Evolutionary conservation across 2,329 filamentous ascomycete species (phyloP), one percentile per base, ranked within the genome.

Genomic region (Trichoderma guizhouense): DNA sequence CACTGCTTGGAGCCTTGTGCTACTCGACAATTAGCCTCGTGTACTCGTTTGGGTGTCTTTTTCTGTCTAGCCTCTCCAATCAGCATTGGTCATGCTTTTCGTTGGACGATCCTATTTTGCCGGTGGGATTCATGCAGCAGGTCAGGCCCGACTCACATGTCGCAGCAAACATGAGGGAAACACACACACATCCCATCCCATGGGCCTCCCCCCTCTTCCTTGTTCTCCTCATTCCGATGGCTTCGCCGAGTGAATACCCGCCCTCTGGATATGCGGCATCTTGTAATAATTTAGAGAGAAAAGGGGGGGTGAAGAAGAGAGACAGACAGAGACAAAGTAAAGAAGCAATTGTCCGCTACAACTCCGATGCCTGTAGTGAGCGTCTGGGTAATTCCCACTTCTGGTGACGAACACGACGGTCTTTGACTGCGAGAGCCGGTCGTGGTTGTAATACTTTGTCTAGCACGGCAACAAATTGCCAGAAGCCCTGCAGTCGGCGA

Each of bases 121-220:
- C 51, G 51, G 64, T 43, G 51, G 64, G 51, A 58, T 57, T 67
- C 64, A 57, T 67, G 64, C 51, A 39, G 47, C n/a, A 51, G 51
- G 51, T 57, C 64, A 67, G 21, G 51, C 24, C 53, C 64, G 58
- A 18, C 32, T 28, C 64, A 53, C 43, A 65, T 18, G 53, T 47
- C 30, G 21, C 28, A 65, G 30, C 24, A 7, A 26, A 26, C 11
- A 43, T 43, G 53, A 28, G 18, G 24, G 24, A 21, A 43, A 15
- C 34, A 24, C 64, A 67, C n/a, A 58, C 43, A 51, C 53, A 36
- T 57, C 32, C n/a, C 47, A 66, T 34, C 32, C 39, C 18, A 43
- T 18, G 15, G 43, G 43, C n/a, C 15, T 51, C 43, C 43, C 61
- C 39, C 28, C 21, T 36, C 47, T 53, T 53, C 11, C 47, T 7